phyloP scores from a whole-genome alignment of 2,329 filamentous ascomycete genomes.

The Niveomyces coronatus region DNA sequence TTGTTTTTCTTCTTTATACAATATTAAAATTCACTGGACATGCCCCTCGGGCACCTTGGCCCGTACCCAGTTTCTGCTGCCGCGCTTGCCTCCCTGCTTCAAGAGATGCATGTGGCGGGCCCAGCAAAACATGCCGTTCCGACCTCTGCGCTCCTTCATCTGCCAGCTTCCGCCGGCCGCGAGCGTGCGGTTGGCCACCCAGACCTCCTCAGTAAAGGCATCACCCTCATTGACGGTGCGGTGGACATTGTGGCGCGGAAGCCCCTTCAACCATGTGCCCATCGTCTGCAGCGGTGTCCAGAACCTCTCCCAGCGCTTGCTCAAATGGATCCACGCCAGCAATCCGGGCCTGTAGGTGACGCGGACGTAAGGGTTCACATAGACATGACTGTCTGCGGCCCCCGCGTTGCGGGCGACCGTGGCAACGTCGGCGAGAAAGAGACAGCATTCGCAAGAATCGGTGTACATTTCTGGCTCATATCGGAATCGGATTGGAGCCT shows the following conservation, averaged over 20 bases:
- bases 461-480: conserved; percentile 48
- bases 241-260: conserved; percentile 52
- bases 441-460: conserved; percentile 56
- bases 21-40: conserved; percentile 2
- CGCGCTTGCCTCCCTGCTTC: conserved; percentile 9
- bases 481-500: conserved; percentile 42
- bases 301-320: conserved; percentile 55
- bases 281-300: conserved; percentile 50
- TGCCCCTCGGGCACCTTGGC: conserved; percentile 1
- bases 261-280: conserved; percentile 41
- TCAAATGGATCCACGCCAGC: conserved; percentile 47
- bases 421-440: conserved; percentile 41
- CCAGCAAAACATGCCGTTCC: conserved; percentile 46
- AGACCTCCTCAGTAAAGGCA: conserved; percentile 39
- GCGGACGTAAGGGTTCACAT: conserved; percentile 65
- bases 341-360: conserved; percentile 54
- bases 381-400: conserved; percentile 46
- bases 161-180: conserved; percentile 20
- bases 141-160: conserved; percentile 32
- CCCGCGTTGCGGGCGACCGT: conserved; percentile 25
- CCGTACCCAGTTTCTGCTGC: conserved; percentile 9
- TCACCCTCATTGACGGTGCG: conserved; percentile 49
- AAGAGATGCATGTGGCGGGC: conserved; percentile 37
- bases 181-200: conserved; percentile 25
- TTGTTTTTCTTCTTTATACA: too few relatives aligned